phyloP scores from a whole-genome alignment of 331 rosid species.

The Prunus yedoensis region DNA sequence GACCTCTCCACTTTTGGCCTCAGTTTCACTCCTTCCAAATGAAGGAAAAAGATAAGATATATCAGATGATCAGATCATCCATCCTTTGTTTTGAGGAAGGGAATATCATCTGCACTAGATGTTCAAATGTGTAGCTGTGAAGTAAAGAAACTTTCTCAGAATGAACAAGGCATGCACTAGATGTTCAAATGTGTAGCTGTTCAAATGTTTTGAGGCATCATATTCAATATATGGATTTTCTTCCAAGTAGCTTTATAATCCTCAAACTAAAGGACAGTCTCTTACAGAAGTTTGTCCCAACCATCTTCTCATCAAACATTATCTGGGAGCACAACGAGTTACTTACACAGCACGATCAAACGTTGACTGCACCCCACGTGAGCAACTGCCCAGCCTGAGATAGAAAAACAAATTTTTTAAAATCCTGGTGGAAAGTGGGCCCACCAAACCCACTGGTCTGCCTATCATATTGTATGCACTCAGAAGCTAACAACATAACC shows the following conservation, averaged over 20 bases:
- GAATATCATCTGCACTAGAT: conserved; percentile 64
- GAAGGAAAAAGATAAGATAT: conserved; percentile 76
- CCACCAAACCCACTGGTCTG: conserved; percentile 53
- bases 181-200: too few species aligned
- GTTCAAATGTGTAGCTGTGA: conserved; percentile 64
- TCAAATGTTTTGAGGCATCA: conserved; percentile 35
- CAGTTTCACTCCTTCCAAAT: conserved; percentile 83
- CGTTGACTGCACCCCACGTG: conserved; percentile 62
- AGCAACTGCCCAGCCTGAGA: conserved; percentile 61
- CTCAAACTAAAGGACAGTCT: conserved; percentile 63
- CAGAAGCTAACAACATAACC: conserved; percentile 70
- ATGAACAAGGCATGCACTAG: conserved; percentile 64
- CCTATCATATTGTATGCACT: conserved; percentile 58
- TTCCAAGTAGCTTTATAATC: conserved; percentile 71
- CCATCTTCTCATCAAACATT: conserved; percentile 59
- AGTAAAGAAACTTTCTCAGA: conserved; percentile 56
- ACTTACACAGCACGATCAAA: conserved; percentile 69
- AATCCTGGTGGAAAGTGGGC: conserved; percentile 35
- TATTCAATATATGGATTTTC: conserved; percentile 71
- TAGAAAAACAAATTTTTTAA: conserved; percentile 58
- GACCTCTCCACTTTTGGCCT: conserved; percentile 82
- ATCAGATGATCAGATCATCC: conserved; percentile 52
- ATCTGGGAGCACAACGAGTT: conserved; percentile 56
- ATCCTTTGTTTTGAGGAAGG: conserved; percentile 79
- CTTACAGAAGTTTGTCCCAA: conserved; percentile 58